A percentile compares a stretch with the other conserved stretches of the same genome.
phyloP scores from a whole-genome alignment of 345 rosid genomes.

The Eucalyptus globulus region DNA sequence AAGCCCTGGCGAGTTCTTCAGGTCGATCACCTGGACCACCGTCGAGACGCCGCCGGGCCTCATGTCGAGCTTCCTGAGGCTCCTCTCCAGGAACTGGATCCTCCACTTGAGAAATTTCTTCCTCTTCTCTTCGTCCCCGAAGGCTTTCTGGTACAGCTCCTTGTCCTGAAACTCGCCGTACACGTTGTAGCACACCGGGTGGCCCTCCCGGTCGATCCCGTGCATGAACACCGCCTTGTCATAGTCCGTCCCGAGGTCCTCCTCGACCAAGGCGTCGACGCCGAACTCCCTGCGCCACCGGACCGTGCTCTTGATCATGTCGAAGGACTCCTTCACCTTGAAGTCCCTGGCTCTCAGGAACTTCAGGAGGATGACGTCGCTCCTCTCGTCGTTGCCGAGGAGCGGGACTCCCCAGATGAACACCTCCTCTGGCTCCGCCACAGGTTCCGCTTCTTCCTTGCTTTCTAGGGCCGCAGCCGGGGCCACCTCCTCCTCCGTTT shows the following conservation, averaged over 20 bases:
- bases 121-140: slow-evolving; percentile 63
- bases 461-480: background rate
- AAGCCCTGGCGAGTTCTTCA: slow-evolving; percentile 69
- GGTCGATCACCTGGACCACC: slow-evolving; percentile 63
- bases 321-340: slow-evolving; percentile 63
- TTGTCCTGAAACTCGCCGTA: slow-evolving; percentile 73
- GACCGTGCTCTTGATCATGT: slow-evolving; percentile 65
- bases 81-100: slow-evolving; percentile 72
- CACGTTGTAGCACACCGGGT: slow-evolving; percentile 79
- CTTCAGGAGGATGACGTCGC: slow-evolving; percentile 72
- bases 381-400: slow-evolving; percentile 44
- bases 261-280: slow-evolving; percentile 46
- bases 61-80: slow-evolving; percentile 67
- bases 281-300: slow-evolving; percentile 65
- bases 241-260: slow-evolving; percentile 54
- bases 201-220: slow-evolving; percentile 71
- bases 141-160: slow-evolving; percentile 38
- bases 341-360: slow-evolving; percentile 85
- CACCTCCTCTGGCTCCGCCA: slow-evolving; percentile 25
- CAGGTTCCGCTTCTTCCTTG: background rate
- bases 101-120: slow-evolving; percentile 70
- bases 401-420: slow-evolving; percentile 74
- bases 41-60: slow-evolving; percentile 51
- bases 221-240: slow-evolving; percentile 76
- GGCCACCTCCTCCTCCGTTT: background rate